A percentile compares a stretch with the other conserved stretches of the same genome.
Evolutionary conservation across 352 stramenopile species (phyloP).

Genomic region (Phytophthora nicotianae): DNA sequence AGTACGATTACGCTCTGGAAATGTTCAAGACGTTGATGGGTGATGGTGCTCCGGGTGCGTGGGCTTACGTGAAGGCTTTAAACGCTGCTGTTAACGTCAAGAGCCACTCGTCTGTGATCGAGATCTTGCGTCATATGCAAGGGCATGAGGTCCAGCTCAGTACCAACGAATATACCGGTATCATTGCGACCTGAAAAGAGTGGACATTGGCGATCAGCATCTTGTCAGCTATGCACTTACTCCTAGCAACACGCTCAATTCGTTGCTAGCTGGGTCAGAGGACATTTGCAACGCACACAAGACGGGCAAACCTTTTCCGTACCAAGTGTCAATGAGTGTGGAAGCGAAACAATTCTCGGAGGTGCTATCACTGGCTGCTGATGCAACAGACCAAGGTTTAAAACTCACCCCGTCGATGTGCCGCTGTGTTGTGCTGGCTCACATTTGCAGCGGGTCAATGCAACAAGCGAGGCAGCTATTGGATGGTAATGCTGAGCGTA

Average conservation of each 20-base stretch:
- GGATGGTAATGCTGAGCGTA: constrained; percentile 39
- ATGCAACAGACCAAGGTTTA: neutral
- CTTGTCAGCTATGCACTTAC: constrained; percentile 15
- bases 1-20: constrained; percentile 2
- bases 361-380: constrained; percentile 4
- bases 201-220: constrained; percentile 13
- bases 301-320: constrained; percentile 9
- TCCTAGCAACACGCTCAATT: neutral
- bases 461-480: constrained; percentile 14
- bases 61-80: constrained; percentile 8
- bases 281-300: constrained; percentile 16
- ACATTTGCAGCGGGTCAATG: constrained; percentile 14
- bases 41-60: neutral
- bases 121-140: constrained; percentile 11
- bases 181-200: constrained; percentile 11
- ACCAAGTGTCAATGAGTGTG: constrained; percentile 4
- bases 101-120: constrained; percentile 1
- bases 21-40: constrained; percentile 12
- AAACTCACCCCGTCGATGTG: constrained; percentile 8
- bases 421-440: constrained; percentile 15
- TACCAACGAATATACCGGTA: neutral
- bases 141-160: constrained; percentile 1
- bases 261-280: constrained; percentile 2
- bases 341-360: constrained; percentile 11
- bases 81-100: constrained; percentile 6